A percentile compares a stretch with the other conserved stretches of the same genome.
These are phyloP conservation scores for Prunus yedoensis DNA, from an alignment of 331 rosid genomes.

Conservation along the genomic window DNA sequence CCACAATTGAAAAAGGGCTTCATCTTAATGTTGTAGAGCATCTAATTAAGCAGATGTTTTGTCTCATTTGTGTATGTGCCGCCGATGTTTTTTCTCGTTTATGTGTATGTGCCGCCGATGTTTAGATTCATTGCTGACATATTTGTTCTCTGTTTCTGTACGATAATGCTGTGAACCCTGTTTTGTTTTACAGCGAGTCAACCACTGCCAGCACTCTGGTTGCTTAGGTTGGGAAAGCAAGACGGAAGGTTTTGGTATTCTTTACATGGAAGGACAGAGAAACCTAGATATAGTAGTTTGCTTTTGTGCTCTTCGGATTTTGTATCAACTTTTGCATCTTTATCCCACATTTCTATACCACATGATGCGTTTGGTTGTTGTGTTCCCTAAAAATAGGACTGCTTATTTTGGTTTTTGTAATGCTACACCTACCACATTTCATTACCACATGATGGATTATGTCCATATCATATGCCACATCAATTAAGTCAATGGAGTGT, in stretches of 20 bases:
- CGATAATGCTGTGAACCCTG: neutral
- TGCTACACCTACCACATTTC: too few relatives aligned
- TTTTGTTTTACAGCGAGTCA: constrained; percentile 22
- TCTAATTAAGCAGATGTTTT: too few relatives aligned
- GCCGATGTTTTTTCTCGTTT: neutral
- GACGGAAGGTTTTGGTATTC: neutral
- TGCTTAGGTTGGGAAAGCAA: neutral
- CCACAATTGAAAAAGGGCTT: neutral
- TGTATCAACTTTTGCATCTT: neutral
- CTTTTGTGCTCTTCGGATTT: neutral
- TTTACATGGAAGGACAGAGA: neutral
- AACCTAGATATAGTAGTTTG: neutral
- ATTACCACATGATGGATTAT: too few relatives aligned
- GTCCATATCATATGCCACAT: too few relatives aligned
- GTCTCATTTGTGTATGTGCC: neutral
- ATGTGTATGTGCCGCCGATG: neutral
- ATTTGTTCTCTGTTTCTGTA: neutral
- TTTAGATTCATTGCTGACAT: neutral
- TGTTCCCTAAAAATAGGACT: too few relatives aligned
- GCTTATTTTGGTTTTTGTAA: too few relatives aligned
- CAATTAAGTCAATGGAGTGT: too few relatives aligned
- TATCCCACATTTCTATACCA: too few relatives aligned
- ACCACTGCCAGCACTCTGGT: constrained; percentile 29
- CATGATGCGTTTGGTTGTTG: too few relatives aligned
- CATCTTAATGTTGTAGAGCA: too few relatives aligned